Base-by-base conservation (phyloP, 768 basidiomycete genomes). In the Dioszegia aurantiaca region DNA sequence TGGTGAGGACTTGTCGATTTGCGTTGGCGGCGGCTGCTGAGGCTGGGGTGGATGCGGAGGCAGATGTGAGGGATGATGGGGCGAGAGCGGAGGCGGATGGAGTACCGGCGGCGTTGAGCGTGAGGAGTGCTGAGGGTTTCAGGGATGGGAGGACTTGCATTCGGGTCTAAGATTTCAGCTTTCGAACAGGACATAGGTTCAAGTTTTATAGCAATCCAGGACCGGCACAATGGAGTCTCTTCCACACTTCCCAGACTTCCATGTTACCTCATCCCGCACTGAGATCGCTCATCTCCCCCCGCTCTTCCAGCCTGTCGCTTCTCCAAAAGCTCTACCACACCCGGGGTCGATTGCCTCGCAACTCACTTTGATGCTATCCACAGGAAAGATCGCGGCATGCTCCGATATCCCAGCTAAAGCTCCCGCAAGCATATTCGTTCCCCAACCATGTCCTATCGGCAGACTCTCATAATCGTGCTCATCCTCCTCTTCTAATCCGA, bases 381-480 rank as follows among this genome's bases (percentile, higher is more conserved):
- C 80, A 4, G 95, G 95, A 76, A 89, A 99, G 88, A 99, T 98
- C 75, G 95, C 91, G 28, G 92, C 89, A 79, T 99, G 95, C 77
- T 99, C 95, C 54, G 93, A 92, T 68, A 99, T 98, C 60, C 95
- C 95, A 68, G 95, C 92, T 77, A 98, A 80, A 51, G 92, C 92
- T 61, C 95, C 95, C 23, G 95, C 95, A 69, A 91, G 78, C 95
- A 98, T 98, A 78, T 92, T 93, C 60, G 95, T 90, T 24, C 84
- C 85, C 68, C 91, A 83, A 45, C 89, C 87, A 39, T 87, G 86
- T 78, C 89, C 89, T 8, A 84, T 82, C 55, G 88, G 86, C 49
- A 87, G 75, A 55, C 78, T 81, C 76, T 87, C 86, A 72, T 86
- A 85, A 51, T 84, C 83, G 54, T 82, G 77, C 55, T 86, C 86